A percentile compares a stretch with the other conserved stretches of the same genome.
Conservation (phyloP, 2,329 filamentous ascomycete species). For the Passalora sequoiae region DNA sequence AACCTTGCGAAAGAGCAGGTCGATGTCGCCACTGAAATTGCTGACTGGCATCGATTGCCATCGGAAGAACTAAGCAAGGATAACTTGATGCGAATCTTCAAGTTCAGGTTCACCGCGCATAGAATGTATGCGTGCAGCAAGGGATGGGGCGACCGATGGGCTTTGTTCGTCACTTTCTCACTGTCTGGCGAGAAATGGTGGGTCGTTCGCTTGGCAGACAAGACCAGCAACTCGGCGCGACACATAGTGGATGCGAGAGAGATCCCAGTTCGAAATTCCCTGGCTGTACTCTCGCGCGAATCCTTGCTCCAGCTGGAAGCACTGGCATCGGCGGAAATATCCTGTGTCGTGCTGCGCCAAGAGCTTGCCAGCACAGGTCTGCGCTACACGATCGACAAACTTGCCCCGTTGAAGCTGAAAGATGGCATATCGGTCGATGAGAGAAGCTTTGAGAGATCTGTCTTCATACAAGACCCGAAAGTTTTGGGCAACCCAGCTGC, state of each 20-base stretch:
- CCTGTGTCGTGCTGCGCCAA: slow-evolving; percentile 25
- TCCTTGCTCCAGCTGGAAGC: slow-evolving; percentile 35
- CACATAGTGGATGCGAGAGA: slow-evolving; percentile 19
- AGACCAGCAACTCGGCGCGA: slow-evolving; percentile 5
- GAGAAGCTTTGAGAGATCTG: background rate
- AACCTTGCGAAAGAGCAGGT: slow-evolving; percentile 54
- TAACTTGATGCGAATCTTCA: slow-evolving; percentile 57
- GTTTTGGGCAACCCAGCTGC: background rate
- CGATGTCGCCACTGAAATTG: slow-evolving; percentile 53
- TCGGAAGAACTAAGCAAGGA: slow-evolving; percentile 46
- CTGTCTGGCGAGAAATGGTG: slow-evolving; percentile 74
- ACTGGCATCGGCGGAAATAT: slow-evolving; percentile 35
- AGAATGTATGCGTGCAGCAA: slow-evolving; percentile 62
- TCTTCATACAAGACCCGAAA: background rate
- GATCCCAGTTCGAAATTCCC: slow-evolving; percentile 3
- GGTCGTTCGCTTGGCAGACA: slow-evolving; percentile 59
- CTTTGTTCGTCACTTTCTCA: slow-evolving; percentile 64
- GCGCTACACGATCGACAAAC: slow-evolving; percentile 21
- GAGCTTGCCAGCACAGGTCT: slow-evolving; percentile 23
- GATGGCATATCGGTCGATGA: background rate
- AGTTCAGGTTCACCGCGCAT: slow-evolving; percentile 58
- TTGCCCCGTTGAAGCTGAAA: slow-evolving; percentile 10
- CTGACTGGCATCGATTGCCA: slow-evolving; percentile 57
- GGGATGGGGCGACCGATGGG: slow-evolving; percentile 68
- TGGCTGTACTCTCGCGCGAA: slow-evolving; percentile 14